Conservation (phyloP, 495 filamentous ascomycete species). For the Hypoxylon trugodes region DNA sequence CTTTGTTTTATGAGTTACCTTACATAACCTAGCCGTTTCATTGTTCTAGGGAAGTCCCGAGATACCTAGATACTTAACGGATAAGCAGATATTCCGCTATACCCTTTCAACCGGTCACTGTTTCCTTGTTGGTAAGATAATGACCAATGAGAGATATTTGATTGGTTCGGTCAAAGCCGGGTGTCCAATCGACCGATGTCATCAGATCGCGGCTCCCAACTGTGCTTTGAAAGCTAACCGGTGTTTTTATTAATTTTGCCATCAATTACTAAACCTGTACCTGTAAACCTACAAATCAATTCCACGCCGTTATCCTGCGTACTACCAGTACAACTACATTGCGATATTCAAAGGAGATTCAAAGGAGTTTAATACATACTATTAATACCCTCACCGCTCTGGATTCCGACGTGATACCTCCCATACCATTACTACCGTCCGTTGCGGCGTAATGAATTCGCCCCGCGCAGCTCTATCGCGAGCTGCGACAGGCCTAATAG, state of each 20-base stretch:
- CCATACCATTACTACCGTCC: background rate
- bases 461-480: conserved; percentile 50
- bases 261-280: background rate
- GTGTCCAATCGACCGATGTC: conserved; percentile 47
- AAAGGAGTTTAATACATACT: background rate
- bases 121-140: background rate
- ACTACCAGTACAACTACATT: too few relatives aligned
- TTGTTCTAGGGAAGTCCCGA: too few relatives aligned
- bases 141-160: conserved; percentile 46
- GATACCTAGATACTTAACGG: background rate
- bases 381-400: background rate
- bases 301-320: background rate
- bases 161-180: conserved; percentile 55
- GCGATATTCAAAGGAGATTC: too few relatives aligned
- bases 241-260: conserved; percentile 6
- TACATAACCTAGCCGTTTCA: too few relatives aligned
- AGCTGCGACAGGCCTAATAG: conserved; percentile 61
- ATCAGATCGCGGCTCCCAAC: conserved; percentile 39
- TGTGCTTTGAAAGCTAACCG: conserved; percentile 26
- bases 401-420: background rate
- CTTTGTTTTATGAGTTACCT: too few relatives aligned
- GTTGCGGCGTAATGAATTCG: conserved; percentile 37
- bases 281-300: background rate
- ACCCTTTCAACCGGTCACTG: background rate
- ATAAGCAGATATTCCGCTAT: background rate